Percentiles rank a stretch among this genome's conserved stretches.
phyloP scores from a whole-genome alignment of 225 moss, liverwort and hornwort species.

The Antitrichia curtipendula region DNA sequence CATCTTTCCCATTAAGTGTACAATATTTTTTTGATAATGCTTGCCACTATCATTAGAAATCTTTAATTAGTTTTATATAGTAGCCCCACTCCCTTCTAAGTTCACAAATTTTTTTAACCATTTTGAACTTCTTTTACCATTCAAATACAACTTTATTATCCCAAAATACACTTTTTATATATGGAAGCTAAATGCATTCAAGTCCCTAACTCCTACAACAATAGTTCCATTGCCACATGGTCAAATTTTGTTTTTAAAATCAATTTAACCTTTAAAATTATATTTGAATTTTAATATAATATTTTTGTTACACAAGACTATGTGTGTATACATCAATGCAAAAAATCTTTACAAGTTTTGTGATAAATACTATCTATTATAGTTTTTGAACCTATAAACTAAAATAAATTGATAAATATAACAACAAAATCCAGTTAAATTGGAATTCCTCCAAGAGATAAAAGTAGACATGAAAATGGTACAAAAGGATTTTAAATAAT shows the following conservation, averaged over 20 bases:
- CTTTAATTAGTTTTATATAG: too few relatives aligned
- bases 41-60: too few relatives aligned
- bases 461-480: too few relatives aligned
- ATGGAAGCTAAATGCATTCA: too few relatives aligned
- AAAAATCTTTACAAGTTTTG: background rate
- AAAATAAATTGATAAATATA: too few relatives aligned
- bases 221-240: background rate
- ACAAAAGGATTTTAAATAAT: rapidly evolving
- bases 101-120: background rate
- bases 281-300: background rate
- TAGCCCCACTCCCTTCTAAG: rapidly evolving
- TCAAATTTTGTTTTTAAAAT: background rate
- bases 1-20: background rate
- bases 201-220: rapidly evolving
- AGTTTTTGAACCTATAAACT: too few relatives aligned
- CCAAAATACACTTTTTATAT: rapidly evolving
- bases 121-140: background rate
- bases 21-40: background rate
- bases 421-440: too few relatives aligned
- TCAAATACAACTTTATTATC: background rate
- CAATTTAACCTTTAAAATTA: background rate
- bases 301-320: background rate
- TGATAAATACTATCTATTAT: too few relatives aligned
- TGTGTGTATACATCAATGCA: background rate
- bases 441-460: too few relatives aligned